Base-by-base conservation (phyloP, 495 filamentous ascomycete species). In the Oleoguttula mirabilis region DNA sequence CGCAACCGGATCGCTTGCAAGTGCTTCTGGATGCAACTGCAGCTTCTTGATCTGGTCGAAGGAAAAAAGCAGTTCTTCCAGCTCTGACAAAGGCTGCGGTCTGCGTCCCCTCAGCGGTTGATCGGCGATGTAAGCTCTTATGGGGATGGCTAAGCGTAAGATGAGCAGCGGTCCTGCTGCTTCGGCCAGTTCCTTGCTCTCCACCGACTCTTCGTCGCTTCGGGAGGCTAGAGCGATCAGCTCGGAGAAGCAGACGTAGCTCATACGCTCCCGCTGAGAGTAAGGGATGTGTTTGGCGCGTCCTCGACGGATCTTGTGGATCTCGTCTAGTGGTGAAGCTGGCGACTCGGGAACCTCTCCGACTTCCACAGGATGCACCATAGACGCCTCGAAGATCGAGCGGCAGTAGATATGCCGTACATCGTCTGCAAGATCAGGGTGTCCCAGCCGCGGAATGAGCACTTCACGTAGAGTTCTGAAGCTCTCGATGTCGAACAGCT, bases 31-130 rank as follows among this genome's bases (percentile, higher is more conserved):
- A 56, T 88, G 80, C 12, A 76, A 82, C 24, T 71, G 65, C 32
- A 96, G 63, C 17, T 67, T 63, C 4, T 80, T 70, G 40, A 93
- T 62, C 10, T 68, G 61, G 15, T 65, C 60, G 10, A 96, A 63
- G 21, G 90, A 68, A 43, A 84, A 77, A 1, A 82, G 57, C 36
- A 98, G 61, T 51, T 90, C 87, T 50, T 71, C 75, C 30, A 84
- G 75, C 52, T 94, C 84, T 0, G 75, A 75, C 11, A 80, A 70
- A 3, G 90, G 90, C 59, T 92, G 85, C 22, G 90, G 90, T 80
- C 90, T 88, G n/a, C 77, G 67, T 0, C 90, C 92, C 12, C 90
- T 70, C 10, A 98, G 66, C 12, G 90, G 90, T 54, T 95, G 90
- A 60, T 98, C 90, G 4, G 86, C 81, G 33, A 88, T 79, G 54